Conservation (phyloP, 495 filamentous ascomycete genomes). For the Aspergillus baeticus region DNA sequence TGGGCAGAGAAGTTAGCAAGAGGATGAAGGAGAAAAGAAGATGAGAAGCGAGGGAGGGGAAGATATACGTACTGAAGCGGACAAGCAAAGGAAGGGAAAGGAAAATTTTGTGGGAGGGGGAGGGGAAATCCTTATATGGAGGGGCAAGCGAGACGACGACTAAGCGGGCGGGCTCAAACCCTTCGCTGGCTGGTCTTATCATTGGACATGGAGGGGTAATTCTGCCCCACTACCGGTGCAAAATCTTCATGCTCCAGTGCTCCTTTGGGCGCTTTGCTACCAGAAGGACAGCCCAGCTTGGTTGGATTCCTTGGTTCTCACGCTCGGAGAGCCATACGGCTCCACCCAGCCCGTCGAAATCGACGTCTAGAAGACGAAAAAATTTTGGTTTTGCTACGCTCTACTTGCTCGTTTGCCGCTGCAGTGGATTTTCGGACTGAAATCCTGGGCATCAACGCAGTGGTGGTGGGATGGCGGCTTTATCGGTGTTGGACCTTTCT, state of each 20-base stretch:
- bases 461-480: slow-evolving; percentile 25
- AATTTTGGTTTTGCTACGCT: slow-evolving; percentile 24
- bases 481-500: slow-evolving; percentile 26
- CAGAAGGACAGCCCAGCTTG: slow-evolving; percentile 13
- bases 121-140: slow-evolving; percentile 54
- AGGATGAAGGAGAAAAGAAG: slow-evolving; percentile 22
- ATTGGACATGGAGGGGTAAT: slow-evolving; percentile 32
- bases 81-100: slow-evolving; percentile 39
- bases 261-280: slow-evolving; percentile 6
- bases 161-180: slow-evolving; percentile 43
- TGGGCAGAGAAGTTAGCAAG: slow-evolving; percentile 41
- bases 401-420: slow-evolving; percentile 7
- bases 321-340: slow-evolving; percentile 13
- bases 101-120: slow-evolving; percentile 46
- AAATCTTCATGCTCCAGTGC: slow-evolving; percentile 37
- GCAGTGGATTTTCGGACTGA: slow-evolving; percentile 18
- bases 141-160: slow-evolving; percentile 51
- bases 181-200: slow-evolving; percentile 24
- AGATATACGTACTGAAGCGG: slow-evolving; percentile 52
- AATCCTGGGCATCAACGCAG: slow-evolving; percentile 48
- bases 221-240: slow-evolving; percentile 29
- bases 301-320: slow-evolving; percentile 32
- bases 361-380: slow-evolving; percentile 15
- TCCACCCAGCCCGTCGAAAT: slow-evolving; percentile 22
- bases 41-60: slow-evolving; percentile 28